Base-by-base conservation (phyloP, 768 basidiomycete genomes). In the Serendipita sp. region DNA sequence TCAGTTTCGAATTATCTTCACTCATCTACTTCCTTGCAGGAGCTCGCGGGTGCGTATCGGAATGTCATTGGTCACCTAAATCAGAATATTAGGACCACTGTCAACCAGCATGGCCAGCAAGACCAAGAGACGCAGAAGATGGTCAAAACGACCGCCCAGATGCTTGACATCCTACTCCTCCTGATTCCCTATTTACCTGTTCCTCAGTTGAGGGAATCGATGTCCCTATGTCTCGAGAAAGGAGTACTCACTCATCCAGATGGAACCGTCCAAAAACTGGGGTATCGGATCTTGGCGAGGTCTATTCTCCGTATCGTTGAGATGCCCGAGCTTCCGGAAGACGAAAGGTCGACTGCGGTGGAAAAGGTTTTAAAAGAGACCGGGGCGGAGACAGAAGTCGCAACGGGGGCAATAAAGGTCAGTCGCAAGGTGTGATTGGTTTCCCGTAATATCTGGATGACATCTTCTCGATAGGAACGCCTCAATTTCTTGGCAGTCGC, bases 201-300 rank as follows among this genome's bases (percentile, higher is more conserved):
- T 0, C 67, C 76, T 3, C 86, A 93, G 62, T 79, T 83, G 3
- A 73, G 75, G 3, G 76, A 78, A 0, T 76, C 96, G 16, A 86
- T 90, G 71, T 76, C 81, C 26, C 73, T 85, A n/a, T 87, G 81
- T 63, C 75, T 90, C n/a, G 77, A 80, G 0, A 70, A 78, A 1
- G 80, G 82, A 31, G 80, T 96, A 24, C 76, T 98, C 3, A 80
- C 81, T 61, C 83, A 82, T 67, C 81, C 76, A 67, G 92, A 97
- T 68, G 88, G 88, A 60, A 90, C 84, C 2, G 84, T 95, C 3
- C 95, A 98, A 75, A 99, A 99, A 74, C 89, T 94, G 67, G 89
- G 85, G 7, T 98, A 98, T 75, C 88, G 95, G 70, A 83, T 88
- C 17, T 77, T 98, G 16, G 78, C 85, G 33, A 85, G 85, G 66